Evolutionary conservation across 768 basidiomycete species (phyloP), one percentile per base, ranked within the genome.

Genomic region (Scleroderma citrinum): DNA sequence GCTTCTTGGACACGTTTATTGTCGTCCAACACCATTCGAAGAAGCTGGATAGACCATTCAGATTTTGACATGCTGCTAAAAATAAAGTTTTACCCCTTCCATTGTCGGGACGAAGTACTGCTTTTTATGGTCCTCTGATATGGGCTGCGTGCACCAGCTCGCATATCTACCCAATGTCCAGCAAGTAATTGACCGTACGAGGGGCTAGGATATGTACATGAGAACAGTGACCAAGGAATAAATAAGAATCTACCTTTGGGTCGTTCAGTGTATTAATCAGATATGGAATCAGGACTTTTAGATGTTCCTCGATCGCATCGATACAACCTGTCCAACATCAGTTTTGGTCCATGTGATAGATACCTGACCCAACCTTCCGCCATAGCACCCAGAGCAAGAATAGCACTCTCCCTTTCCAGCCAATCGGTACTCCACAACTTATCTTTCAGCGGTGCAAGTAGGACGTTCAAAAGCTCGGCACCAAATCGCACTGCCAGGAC

Each of bases 1-100:
- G 96, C 96, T 69, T 99, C 96, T 71, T 99, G 96, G 1, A 99
- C 96, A 21, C 93, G 87, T 70, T 99, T 98, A 72, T 99, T 98
- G 67, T 91, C 90, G 65, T 99, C 96, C 45, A 98, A 72, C 16
- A 97, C 93, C 90, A 95, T 97, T 47, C 91, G 85, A 50, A 99
- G 83, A 42, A 99, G 82, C 95, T 98, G 57, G n/a, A 38, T 7
- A 17, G 46, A 6, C 36, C 24, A 1, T 39, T 51, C 42, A 56
- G 35, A 44, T 32, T 35, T 21, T 12, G 38, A 34, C 20, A 35
- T 19, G n/a, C 39, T 30, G 6, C 2, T 3, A 16, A 71, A 68
- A 49, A 60, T 38, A 45, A 26, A 29, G 42, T 74, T 80, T 64
- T 63, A 98, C 95, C 17, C 94, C 96, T 76, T 99, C 96, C 84